phyloP scores from a whole-genome alignment of 2,329 filamentous ascomycete genomes.

The Fusarium heterosporum region DNA sequence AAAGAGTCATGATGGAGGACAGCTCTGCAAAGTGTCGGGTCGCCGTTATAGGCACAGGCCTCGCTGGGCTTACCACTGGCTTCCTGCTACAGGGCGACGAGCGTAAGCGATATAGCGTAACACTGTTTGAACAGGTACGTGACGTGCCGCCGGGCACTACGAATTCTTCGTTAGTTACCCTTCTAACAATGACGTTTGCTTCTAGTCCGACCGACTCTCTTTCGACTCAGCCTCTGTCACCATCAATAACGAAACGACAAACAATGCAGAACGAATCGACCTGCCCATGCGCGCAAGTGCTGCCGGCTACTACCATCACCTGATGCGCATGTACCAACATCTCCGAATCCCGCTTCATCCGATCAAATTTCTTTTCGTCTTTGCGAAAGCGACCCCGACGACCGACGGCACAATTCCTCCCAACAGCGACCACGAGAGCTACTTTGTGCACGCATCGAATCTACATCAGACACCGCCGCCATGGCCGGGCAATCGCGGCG shows the following conservation, averaged over 20 bases:
- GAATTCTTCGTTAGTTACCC: background rate
- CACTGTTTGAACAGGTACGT: constrained; percentile 54
- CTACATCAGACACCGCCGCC: constrained; percentile 61
- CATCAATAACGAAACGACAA: constrained; percentile 49
- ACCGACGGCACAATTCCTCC: constrained; percentile 11
- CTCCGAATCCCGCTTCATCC: constrained; percentile 62
- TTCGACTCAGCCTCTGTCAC: constrained; percentile 56
- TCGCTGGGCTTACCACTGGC: constrained; percentile 54
- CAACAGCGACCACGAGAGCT: constrained; percentile 49
- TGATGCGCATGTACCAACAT: constrained; percentile 67
- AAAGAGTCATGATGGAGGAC: background rate
- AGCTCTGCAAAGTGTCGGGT: constrained; percentile 15
- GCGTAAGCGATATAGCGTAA: constrained; percentile 50
- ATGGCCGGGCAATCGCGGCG: constrained; percentile 53
- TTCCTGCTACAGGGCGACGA: constrained; percentile 52
- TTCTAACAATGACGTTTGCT: constrained; percentile 1
- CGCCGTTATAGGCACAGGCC: constrained; percentile 54
- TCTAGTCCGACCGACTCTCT: constrained; percentile 50
- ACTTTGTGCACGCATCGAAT: constrained; percentile 67
- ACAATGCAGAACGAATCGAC: constrained; percentile 52
- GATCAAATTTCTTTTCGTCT: constrained; percentile 65
- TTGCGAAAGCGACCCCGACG: constrained; percentile 53
- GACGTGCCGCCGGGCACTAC: background rate
- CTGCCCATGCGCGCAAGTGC: constrained; percentile 55
- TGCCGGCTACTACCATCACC: constrained; percentile 64